Base-by-base conservation (phyloP, 495 filamentous ascomycete species). In the Podospora anserina region DNA sequence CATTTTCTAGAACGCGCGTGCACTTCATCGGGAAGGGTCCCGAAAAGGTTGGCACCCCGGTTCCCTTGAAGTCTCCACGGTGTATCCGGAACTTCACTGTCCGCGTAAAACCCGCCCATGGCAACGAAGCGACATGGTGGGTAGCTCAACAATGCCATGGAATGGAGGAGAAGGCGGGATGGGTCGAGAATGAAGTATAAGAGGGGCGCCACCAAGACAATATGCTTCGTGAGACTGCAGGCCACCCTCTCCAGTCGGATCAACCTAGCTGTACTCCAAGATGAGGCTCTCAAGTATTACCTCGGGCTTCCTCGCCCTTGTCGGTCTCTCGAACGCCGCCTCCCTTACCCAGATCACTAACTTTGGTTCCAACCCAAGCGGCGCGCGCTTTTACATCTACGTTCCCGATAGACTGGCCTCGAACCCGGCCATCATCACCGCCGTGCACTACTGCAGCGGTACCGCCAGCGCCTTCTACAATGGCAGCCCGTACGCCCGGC, bases 371-470 rank as follows among this genome's bases (percentile, higher is more conserved):
- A 82, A 82, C 68, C 72, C 79, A 0, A 78, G 78, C 4, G 73
- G 72, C 9, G 74, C 71, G 23, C 68, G 76, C 61, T 79, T 82
- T 68, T 80, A 75, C 68, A 77, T 81, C 72, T 80, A 81, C 59
- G 78, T 80, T 28, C 78, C 79, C 16, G 75, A 80, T 70, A 77
- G 69, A 18, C 66, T 81, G 16, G 70, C 75, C 7, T 15, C 72
- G 7, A 81, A 76, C 30, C 80, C 78, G 5, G 69, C 80, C 34
- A 66, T 88, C 61, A 72, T 88, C 28, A 84, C 87, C 0, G 86
- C 80, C 11, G 79, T 88, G 61, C 81, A 88, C 78, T 86, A 82
- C 76, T 88, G 87, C 78, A 78, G 72, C 63, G 85, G 85, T 59
- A 82, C 79, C 16, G 86, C 84, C 0, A 65, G 77, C 54, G 82